Conservation (phyloP, 1,284 basidiomycete genomes). For the Cutaneotrichosporon cutaneum region DNA sequence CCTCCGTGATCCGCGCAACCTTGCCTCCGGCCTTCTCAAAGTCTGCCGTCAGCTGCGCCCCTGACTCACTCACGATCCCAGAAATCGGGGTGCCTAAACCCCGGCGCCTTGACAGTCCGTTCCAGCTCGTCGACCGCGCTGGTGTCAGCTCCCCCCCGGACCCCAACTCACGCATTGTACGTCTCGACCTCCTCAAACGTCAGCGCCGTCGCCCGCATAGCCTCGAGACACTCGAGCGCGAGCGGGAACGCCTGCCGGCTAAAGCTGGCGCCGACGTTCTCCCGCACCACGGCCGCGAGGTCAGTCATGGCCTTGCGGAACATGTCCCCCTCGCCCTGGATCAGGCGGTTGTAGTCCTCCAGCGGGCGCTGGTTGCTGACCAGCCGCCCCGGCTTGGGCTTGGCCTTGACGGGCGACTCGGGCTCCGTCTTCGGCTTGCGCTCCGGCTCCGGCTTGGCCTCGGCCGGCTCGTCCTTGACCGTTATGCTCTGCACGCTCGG, state of each 20-base stretch:
- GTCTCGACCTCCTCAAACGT: conserved; percentile 52
- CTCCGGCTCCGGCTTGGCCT: conserved; percentile 5
- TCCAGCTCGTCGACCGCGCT: conserved; percentile 44
- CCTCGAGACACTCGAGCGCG: conserved; percentile 69
- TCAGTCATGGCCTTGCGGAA: conserved; percentile 75
- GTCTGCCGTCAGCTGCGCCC: conserved; percentile 21
- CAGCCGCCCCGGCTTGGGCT: conserved; percentile 41
- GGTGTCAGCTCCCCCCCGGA: background rate
- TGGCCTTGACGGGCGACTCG: conserved; percentile 17
- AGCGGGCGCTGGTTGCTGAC: conserved; percentile 72
- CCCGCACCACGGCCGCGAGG: conserved; percentile 65
- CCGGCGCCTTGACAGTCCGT: conserved; percentile 32
- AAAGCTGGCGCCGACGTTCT: conserved; percentile 69
- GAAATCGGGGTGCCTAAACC: conserved; percentile 51
- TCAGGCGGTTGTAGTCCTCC: conserved; percentile 69
- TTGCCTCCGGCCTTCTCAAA: conserved; percentile 39
- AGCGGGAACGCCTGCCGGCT: conserved; percentile 64
- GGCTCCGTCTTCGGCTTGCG: conserved; percentile 55
- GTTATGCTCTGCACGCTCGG: background rate
- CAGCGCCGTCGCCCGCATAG: conserved; percentile 65
- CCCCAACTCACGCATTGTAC: conserved; percentile 44
- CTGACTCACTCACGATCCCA: conserved; percentile 32
- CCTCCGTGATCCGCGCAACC: conserved; percentile 37
- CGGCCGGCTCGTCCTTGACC: conserved; percentile 15
- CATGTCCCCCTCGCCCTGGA: conserved; percentile 65